phyloP scores from a whole-genome alignment of 2,329 filamentous ascomycete genomes.

The Fusarium longipes region DNA sequence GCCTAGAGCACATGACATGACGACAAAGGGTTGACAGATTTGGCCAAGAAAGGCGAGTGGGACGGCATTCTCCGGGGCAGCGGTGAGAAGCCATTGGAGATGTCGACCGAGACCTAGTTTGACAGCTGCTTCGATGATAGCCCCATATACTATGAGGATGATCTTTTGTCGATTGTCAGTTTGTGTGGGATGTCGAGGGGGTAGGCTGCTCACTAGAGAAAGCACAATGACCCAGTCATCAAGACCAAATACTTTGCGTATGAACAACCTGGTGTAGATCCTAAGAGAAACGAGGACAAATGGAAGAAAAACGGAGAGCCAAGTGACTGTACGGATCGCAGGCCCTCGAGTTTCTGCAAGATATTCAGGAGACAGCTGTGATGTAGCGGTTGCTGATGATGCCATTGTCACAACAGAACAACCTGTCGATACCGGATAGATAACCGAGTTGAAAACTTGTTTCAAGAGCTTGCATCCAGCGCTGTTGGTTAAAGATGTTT shows the following conservation, averaged over 20 bases:
- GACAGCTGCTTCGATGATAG: conserved; percentile 26
- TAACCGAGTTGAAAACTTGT: not conserved
- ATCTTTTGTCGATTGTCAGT: conserved; percentile 10
- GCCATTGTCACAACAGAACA: conserved; percentile 1
- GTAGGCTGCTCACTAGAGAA: not conserved
- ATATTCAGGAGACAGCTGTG: conserved; percentile 18
- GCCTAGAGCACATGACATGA: conserved; percentile 33
- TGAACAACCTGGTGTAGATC: conserved; percentile 21
- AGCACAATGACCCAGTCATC: conserved; percentile 34
- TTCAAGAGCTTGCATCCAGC: not conserved
- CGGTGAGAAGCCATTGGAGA: conserved; percentile 16
- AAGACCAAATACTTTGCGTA: conserved; percentile 33
- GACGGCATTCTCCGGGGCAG: conserved; percentile 17
- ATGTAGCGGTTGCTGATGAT: not conserved
- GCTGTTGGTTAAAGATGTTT: not conserved
- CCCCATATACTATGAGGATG: conserved; percentile 23
- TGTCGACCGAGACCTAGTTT: conserved; percentile 32
- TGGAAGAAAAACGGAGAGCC: conserved; percentile 25
- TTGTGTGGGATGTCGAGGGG: fast-evolving
- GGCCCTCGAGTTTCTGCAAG: conserved; percentile 24
- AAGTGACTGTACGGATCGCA: conserved; percentile 26
- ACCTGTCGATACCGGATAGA: not conserved
- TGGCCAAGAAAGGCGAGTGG: conserved; percentile 23
- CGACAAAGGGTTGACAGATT: conserved; percentile 27
- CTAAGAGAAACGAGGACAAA: conserved; percentile 16